Percentiles rank a stretch among this genome's conserved stretches.
phyloP scores from a whole-genome alignment of 169 alveolate genomes.

The Amoebophrya sp. region DNA sequence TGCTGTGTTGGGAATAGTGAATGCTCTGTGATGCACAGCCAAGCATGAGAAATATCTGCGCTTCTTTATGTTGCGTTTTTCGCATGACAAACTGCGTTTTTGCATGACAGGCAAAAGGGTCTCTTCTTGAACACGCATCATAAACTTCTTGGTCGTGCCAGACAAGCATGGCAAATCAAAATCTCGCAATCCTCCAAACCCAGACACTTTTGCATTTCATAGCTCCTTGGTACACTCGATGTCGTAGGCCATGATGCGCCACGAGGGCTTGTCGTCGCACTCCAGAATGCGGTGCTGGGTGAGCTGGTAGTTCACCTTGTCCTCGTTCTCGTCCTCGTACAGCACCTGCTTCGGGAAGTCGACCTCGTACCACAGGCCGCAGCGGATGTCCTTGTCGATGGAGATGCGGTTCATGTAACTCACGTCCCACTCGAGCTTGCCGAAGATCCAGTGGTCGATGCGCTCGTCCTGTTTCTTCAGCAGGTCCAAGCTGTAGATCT shows the following conservation, averaged over 20 bases:
- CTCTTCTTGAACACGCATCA: too few species aligned
- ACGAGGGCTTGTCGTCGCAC: slow-evolving; percentile 58
- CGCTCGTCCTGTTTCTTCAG: background rate
- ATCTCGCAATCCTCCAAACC: too few species aligned
- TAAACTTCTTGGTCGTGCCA: too few species aligned
- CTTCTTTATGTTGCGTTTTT: too few species aligned
- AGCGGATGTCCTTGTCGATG: slow-evolving; percentile 88
- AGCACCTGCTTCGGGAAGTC: slow-evolving; percentile 46
- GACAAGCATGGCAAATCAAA: too few species aligned
- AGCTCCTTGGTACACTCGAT: slow-evolving; percentile 93
- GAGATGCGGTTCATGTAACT: background rate
- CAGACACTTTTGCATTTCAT: too few species aligned
- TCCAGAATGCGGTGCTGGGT: background rate
- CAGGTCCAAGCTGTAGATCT: slow-evolving; percentile 33
- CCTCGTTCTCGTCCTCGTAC: background rate
- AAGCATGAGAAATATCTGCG: too few species aligned
- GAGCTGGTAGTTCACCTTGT: background rate
- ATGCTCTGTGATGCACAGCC: too few species aligned
- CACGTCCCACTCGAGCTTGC: background rate
- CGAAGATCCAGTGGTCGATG: background rate
- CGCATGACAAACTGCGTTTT: too few species aligned
- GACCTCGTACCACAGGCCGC: slow-evolving; percentile 91
- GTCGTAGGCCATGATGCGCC: slow-evolving; percentile 93
- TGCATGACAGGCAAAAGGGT: too few species aligned
- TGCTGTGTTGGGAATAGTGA: too few species aligned